A percentile compares a stretch with the other conserved stretches of the same genome.
Conservation (phyloP, 768 basidiomycete genomes). For the Gloeophyllum trabeum region DNA sequence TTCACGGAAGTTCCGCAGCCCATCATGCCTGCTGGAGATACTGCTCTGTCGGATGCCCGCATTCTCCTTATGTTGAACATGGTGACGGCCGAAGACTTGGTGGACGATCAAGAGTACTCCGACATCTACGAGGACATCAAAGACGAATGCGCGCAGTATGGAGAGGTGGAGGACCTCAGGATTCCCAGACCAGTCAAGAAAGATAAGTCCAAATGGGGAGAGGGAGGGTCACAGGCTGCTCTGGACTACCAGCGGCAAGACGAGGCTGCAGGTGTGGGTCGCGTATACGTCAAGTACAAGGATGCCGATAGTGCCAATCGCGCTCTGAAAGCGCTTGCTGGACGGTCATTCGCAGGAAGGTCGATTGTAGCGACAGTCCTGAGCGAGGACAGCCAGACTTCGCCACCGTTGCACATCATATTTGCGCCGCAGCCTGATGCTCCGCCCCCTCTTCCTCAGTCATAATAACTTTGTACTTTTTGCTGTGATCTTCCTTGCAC, state of each 20-base stretch:
- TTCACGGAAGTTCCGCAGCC: constrained; percentile 80
- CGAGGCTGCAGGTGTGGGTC: constrained; percentile 87
- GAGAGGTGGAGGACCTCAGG: constrained; percentile 71
- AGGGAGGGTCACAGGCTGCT: constrained; percentile 44
- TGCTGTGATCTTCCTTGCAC: no score
- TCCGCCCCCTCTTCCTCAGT: constrained; percentile 60
- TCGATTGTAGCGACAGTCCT: constrained; percentile 82
- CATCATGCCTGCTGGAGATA: constrained; percentile 78
- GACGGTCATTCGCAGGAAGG: constrained; percentile 76
- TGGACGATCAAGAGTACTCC: constrained; percentile 84
- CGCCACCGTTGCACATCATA: constrained; percentile 71
- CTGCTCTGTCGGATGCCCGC: constrained; percentile 39
- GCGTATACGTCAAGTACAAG: constrained; percentile 87
- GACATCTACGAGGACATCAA: constrained; percentile 94
- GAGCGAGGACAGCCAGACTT: constrained; percentile 75
- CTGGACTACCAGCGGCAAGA: constrained; percentile 65
- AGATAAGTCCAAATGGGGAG: constrained; percentile 76
- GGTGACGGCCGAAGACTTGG: constrained; percentile 89
- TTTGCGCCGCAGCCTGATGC: constrained; percentile 80
- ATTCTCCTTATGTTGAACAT: constrained; percentile 98
- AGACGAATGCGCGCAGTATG: constrained; percentile 78
- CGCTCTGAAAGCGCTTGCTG: constrained; percentile 83
- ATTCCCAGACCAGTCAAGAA: constrained; percentile 86
- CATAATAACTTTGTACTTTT: constrained; percentile 10
- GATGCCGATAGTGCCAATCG: constrained; percentile 47